These are phyloP conservation scores for Cocos nucifera DNA, from an alignment of 176 grass and related monocot genomes.

Conservation along the genomic window DNA sequence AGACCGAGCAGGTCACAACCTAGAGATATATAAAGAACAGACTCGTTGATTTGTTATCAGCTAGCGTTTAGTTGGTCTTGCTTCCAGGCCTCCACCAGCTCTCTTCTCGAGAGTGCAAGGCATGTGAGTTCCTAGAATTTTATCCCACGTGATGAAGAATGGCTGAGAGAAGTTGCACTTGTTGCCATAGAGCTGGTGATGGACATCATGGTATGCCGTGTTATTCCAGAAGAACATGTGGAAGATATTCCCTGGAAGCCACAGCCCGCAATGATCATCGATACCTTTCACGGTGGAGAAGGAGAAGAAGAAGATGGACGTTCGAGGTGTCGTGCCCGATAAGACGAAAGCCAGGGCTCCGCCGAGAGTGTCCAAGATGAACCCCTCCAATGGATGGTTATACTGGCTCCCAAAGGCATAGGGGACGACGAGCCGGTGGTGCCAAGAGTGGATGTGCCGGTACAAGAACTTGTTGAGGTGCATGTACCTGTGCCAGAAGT, in stretches of 20 bases:
- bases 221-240: slow-evolving; percentile 9
- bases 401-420: slow-evolving; percentile 9
- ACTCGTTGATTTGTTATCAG: too few species aligned
- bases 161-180: slow-evolving; percentile 11
- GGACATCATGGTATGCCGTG: slow-evolving; percentile 1
- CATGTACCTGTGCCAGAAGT: slow-evolving; percentile 10
- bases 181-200: neutral
- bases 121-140: slow-evolving; percentile 1
- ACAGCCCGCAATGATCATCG: slow-evolving; percentile 1
- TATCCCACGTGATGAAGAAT: slow-evolving; percentile 10
- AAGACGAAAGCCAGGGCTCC: neutral
- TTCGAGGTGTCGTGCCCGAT: neutral
- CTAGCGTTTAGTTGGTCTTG: neutral
- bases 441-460: slow-evolving; percentile 7
- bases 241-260: slow-evolving; percentile 1
- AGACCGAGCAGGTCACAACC: too few species aligned
- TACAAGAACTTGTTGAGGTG: slow-evolving; percentile 5
- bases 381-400: slow-evolving; percentile 1
- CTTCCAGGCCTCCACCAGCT: neutral
- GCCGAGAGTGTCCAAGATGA: neutral
- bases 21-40: too few species aligned
- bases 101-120: neutral
- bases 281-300: slow-evolving; percentile 9
- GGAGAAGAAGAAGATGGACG: slow-evolving; percentile 9
- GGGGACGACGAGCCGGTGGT: slow-evolving; percentile 6